phyloP scores from a whole-genome alignment of 73 alveolate species.

The Paramecium octaurelia region DNA sequence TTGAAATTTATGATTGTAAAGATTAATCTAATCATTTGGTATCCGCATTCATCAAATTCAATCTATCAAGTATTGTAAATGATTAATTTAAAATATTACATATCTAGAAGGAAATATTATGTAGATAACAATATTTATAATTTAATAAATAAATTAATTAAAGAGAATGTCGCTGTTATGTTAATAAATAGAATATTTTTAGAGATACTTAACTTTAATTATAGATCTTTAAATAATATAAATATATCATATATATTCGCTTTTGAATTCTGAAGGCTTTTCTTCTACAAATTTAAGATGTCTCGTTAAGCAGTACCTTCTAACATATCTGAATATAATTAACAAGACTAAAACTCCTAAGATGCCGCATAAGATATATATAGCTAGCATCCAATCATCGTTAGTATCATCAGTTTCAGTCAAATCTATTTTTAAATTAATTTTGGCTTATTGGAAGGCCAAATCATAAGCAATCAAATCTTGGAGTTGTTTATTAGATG shows the following conservation, averaged over 20 bases:
- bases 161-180: background rate
- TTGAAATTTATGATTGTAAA: too few species aligned
- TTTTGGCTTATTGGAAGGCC: background rate
- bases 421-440: background rate
- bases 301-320: background rate
- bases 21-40: too few species aligned
- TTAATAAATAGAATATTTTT: background rate
- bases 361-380: background rate
- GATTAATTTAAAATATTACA: too few species aligned
- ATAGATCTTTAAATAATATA: background rate
- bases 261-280: slow-evolving; percentile 1
- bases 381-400: background rate
- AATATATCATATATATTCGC: slow-evolving; percentile 28
- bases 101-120: background rate
- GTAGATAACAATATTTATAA: too few species aligned
- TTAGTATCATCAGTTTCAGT: background rate
- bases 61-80: too few species aligned
- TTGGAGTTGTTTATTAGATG: background rate
- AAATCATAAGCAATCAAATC: background rate
- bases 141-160: too few species aligned
- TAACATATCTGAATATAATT: background rate
- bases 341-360: background rate
- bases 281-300: background rate
- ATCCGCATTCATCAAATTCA: too few species aligned
- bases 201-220: background rate